Percentiles rank a stretch among this genome's conserved stretches.
phyloP scores from a whole-genome alignment of 805 yeast genomes.

The Yamadazyma olivae region DNA sequence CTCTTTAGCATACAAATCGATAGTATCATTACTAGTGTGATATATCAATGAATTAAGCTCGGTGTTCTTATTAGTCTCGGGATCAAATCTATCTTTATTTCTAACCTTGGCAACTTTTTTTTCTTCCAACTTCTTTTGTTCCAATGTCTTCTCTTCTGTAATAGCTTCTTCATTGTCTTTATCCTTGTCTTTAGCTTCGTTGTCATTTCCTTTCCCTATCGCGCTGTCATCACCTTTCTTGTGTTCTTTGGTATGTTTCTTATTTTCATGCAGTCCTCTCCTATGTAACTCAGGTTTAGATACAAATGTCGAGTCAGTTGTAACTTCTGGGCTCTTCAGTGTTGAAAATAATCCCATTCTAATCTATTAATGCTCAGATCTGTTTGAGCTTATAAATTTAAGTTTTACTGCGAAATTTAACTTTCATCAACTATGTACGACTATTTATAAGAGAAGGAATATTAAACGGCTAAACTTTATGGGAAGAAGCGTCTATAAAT shows the following conservation, averaged over 20 bases:
- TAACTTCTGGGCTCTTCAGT: too few relatives aligned
- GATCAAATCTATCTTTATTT: conserved; percentile 14
- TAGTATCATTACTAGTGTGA: conserved; percentile 35
- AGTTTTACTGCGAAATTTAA: too few relatives aligned
- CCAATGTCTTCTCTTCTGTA: conserved; percentile 5
- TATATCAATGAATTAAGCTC: conserved; percentile 35
- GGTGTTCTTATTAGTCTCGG: conserved; percentile 35
- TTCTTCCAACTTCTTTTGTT: conserved; percentile 7
- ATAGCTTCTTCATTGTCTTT: conserved; percentile 1
- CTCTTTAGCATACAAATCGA: conserved; percentile 35
- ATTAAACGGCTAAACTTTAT: too few relatives aligned
- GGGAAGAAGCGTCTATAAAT: too few relatives aligned
- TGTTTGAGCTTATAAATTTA: too few relatives aligned
- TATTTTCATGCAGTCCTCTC: conserved; percentile 4
- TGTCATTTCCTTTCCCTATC: conserved; percentile 1
- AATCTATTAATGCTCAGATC: too few relatives aligned
- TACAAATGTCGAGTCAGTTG: too few relatives aligned
- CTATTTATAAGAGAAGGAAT: too few relatives aligned
- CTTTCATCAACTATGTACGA: too few relatives aligned
- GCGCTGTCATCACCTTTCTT: neutral
- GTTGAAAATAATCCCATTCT: too few relatives aligned
- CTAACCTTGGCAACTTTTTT: conserved; percentile 9
- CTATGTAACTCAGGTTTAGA: conserved; percentile 12
- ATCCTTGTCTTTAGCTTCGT: neutral
- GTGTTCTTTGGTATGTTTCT: neutral